Base-by-base conservation (phyloP, 2,329 filamentous ascomycete species). In the Pochonia chlamydosporia region DNA sequence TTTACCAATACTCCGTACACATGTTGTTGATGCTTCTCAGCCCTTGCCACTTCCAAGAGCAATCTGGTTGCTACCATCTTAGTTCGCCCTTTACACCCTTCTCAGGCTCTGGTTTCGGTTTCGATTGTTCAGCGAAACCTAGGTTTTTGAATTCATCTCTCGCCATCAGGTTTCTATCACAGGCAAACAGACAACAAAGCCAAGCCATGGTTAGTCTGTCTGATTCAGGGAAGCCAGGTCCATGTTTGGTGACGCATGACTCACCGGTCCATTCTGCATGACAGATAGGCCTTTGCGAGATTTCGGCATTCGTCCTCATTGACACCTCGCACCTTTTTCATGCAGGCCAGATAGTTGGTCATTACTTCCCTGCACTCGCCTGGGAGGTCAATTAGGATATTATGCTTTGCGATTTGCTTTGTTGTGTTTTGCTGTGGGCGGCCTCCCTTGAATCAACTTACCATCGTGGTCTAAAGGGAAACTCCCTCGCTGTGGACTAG, bases 401-500 rank as follows among this genome's bases (percentile, higher is more conserved):
- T n/a, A n/a, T n/a, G n/a, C n/a, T n/a, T n/a, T n/a, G n/a, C n/a
- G n/a, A n/a, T n/a, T n/a, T n/a, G n/a, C n/a, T n/a, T n/a, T n/a
- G n/a, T n/a, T n/a, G n/a, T n/a, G n/a, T 13, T 7, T 26, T 44
- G 28, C 23, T 37, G 31, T 14, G 39, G 2, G 14, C 14, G 16
- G 8, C 10, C 25, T 24, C 31, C 28, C 5, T 37, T 33, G 25
- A 11, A 28, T 41, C 35, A 24, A 54, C 68, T 55, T 58, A 72
- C 72, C 89, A 66, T 96, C 90, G 60, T 96, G 91, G 67, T 97
- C 92, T 47, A 97, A 81, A n/a, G 92, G 92, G 62, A 97, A 97
- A 59, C 89, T 95, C 47, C 92, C 92, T 59, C 91, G 84, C 65
- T 96, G 87, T 5, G 92, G 92, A 48, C 89, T 93, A 56, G 30